Base-by-base conservation (phyloP, 2,329 filamentous ascomycete species). In the Claviceps pusilla region DNA sequence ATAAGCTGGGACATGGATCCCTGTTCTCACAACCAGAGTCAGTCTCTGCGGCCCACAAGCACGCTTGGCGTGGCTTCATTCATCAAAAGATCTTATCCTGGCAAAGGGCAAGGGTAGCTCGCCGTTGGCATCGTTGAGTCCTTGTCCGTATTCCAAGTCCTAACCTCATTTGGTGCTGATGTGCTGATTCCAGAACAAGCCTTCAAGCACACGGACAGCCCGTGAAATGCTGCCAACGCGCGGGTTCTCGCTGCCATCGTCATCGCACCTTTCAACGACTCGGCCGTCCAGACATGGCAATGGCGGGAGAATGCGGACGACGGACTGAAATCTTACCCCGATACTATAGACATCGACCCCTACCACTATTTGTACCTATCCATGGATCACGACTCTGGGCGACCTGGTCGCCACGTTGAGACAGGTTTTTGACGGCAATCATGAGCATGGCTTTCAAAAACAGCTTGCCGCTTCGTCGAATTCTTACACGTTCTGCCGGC, bases 51-150 rank as follows among this genome's bases (percentile, higher is more conserved):
- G 42, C 42, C 29, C 35, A 53, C 46, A 37, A 39, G 12, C 47
- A 50, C 11, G 16, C 46, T 41, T 35, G 39, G 52, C 52, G 31
- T 49, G 39, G 52, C 52, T 29, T 53, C 37, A 48, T 53, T 48
- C 31, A 19, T 48, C 31, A 31, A 37, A 29, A 53, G 43, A 48
- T 41, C 9, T 19, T 19, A 12, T 35, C 46, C 46, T 49, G 14
- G 52, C n/a, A 24, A 29, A 37, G 5, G 14, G 29, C 42, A 28
- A 52, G 42, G 45, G 24, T 31, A 53, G 35, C 28, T 48, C 24
- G 51, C n/a, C n/a, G 37, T 10, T 43, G 46, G 9, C 28, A 48
- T 42, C 43, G 45, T 37, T 53, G 33, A 9, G 12, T 24, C 11
- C 12, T 24, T 24, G 24, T 24, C 24, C 24, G 24, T 24, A 24